Percentiles rank a stretch among this genome's conserved stretches.
Conservation (phyloP, 176 grass and related monocot genomes). For the Bolboschoenus planiculmis region DNA sequence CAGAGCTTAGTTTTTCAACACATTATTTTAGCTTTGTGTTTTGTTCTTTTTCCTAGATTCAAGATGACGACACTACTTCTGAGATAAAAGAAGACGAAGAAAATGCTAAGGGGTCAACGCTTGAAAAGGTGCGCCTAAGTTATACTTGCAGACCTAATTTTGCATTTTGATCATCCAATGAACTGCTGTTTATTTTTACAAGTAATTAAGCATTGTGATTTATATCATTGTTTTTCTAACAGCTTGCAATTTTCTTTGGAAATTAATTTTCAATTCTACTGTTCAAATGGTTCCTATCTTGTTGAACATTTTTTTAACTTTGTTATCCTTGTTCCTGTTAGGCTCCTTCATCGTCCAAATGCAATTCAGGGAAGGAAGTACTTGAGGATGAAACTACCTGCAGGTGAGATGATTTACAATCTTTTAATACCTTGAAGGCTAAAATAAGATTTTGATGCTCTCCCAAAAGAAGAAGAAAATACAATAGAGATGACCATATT, state of each 20-base stretch:
- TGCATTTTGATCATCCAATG: slow-evolving; percentile 1
- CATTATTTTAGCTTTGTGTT: slow-evolving; percentile 5
- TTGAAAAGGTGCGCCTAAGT: slow-evolving; percentile 49
- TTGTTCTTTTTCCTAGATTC: slow-evolving; percentile 22
- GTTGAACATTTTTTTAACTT: not conserved
- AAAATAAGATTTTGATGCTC: not conserved
- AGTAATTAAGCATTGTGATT: not conserved
- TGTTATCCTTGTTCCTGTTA: slow-evolving; percentile 18
- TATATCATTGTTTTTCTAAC: not conserved
- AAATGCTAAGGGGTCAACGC: slow-evolving; percentile 33
- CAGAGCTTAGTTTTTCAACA: not conserved
- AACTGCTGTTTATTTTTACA: not conserved
- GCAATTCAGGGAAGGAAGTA: slow-evolving; percentile 35
- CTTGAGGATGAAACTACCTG: slow-evolving; percentile 34
- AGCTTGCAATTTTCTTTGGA: not conserved
- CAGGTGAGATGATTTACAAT: slow-evolving; percentile 40
- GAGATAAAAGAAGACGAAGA: slow-evolving; percentile 96
- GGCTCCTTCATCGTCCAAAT: slow-evolving; percentile 50
- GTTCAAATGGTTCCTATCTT: not conserved
- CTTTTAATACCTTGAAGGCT: not conserved
- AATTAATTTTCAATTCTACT: not conserved
- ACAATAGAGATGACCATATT: not conserved
- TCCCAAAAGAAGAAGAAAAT: not conserved
- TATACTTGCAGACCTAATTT: slow-evolving; percentile 3
- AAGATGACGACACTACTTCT: slow-evolving; percentile 57